These are phyloP conservation scores for Ceratocystis papillata DNA, from an alignment of 2,329 filamentous ascomycete species.

Conservation along the genomic window DNA sequence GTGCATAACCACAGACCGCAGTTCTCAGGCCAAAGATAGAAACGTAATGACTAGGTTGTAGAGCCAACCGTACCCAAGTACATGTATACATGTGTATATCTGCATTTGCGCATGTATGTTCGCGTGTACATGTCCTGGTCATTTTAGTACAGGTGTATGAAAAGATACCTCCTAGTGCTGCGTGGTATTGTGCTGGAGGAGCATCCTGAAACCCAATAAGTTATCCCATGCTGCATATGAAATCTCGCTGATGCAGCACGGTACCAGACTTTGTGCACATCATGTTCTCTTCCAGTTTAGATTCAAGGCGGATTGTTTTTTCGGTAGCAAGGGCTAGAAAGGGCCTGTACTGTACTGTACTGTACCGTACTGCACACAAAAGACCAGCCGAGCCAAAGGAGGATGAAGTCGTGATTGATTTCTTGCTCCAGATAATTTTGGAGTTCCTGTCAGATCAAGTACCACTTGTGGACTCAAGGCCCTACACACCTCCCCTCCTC, in stretches of 20 bases:
- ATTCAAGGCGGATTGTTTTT: neutral
- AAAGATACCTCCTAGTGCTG: neutral
- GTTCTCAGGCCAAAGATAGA: constrained; percentile 9
- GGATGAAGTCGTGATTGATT: neutral
- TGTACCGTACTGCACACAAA: neutral
- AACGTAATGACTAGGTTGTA: neutral
- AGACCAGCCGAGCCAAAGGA: neutral
- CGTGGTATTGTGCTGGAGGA: neutral
- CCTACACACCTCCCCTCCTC: neutral
- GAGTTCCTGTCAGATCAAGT: neutral
- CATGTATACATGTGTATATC: neutral
- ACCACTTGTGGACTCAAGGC: neutral
- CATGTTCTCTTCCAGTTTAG: constrained; percentile 11
- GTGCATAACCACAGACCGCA: neutral
- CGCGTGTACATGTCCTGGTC: neutral
- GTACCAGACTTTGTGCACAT: constrained; percentile 13
- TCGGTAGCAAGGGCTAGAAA: neutral
- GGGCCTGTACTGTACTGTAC: neutral
- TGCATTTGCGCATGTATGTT: neutral
- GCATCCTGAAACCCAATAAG: constrained; percentile 12
- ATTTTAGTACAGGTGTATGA: constrained; percentile 1
- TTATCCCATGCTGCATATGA: constrained; percentile 5
- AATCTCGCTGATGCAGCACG: constrained; percentile 6
- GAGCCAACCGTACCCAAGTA: too few species aligned
- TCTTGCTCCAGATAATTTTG: neutral